Percentiles rank a stretch among this genome's conserved stretches.
Evolutionary conservation across 495 filamentous ascomycete species (phyloP).

Genomic region (Chaetomium fimeti): DNA sequence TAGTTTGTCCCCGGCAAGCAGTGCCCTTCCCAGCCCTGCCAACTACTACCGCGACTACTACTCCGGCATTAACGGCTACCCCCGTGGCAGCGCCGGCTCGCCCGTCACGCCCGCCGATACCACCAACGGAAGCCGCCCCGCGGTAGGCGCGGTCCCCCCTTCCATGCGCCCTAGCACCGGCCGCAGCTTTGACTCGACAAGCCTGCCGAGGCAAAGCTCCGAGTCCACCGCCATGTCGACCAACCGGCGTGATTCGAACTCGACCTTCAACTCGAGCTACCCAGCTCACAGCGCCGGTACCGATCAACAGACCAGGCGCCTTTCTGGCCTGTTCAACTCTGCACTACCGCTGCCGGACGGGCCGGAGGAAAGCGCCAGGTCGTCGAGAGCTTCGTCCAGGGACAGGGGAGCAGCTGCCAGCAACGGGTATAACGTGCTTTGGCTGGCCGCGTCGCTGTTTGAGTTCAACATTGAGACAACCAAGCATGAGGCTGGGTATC

Average conservation of each 20-base stretch:
- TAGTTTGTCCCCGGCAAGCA: slow-evolving; percentile 50
- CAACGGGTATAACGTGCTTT: slow-evolving; percentile 59
- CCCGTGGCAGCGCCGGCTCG: slow-evolving; percentile 40
- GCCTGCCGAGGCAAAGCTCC: slow-evolving; percentile 44
- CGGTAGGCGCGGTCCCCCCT: slow-evolving; percentile 29
- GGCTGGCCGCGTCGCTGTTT: slow-evolving; percentile 89
- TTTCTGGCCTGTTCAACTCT: slow-evolving; percentile 77
- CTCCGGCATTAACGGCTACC: slow-evolving; percentile 41
- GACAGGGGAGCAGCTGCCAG: slow-evolving; percentile 36
- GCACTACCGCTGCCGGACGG: slow-evolving; percentile 79
- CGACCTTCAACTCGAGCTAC: slow-evolving; percentile 45
- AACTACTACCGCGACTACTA: slow-evolving; percentile 53
- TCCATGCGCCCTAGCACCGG: slow-evolving; percentile 50
- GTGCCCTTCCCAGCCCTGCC: slow-evolving; percentile 48
- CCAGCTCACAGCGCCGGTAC: slow-evolving; percentile 16
- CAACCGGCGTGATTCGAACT: slow-evolving; percentile 47
- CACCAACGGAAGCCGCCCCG: slow-evolving; percentile 26
- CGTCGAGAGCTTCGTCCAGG: slow-evolving; percentile 52
- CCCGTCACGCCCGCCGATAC: slow-evolving; percentile 19
- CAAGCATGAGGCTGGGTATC: slow-evolving; percentile 90
- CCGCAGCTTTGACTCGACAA: slow-evolving; percentile 50
- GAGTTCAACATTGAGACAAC: slow-evolving; percentile 93
- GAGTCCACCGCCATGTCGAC: slow-evolving; percentile 40
- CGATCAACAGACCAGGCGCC: slow-evolving; percentile 34
- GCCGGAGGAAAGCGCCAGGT: slow-evolving; percentile 44